These are phyloP conservation scores for Dactylellina sp. DNA, from an alignment of 2,329 filamentous ascomycete species.

Conservation along the genomic window DNA sequence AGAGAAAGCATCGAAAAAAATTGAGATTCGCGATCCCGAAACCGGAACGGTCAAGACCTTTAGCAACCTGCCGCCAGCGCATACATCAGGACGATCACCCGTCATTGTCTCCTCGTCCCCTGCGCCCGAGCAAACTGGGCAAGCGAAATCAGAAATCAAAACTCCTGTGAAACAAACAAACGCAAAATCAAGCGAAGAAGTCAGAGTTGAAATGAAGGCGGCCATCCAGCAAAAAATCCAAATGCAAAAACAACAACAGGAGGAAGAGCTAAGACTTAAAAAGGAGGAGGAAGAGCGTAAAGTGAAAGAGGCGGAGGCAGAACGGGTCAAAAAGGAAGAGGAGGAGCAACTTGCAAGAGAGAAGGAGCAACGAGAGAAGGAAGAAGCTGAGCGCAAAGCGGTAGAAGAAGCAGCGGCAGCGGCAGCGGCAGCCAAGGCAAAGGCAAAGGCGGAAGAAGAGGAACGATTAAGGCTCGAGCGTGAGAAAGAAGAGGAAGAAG, in stretches of 20 bases:
- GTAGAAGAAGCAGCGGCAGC: constrained; percentile 60
- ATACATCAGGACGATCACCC: constrained; percentile 71
- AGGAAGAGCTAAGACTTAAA: constrained; percentile 76
- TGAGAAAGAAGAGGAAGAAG: constrained; percentile 58
- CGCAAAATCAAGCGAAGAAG: constrained; percentile 81
- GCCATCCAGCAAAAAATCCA: constrained; percentile 78
- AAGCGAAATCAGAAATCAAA: constrained; percentile 76
- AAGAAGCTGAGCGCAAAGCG: constrained; percentile 54
- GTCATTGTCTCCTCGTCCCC: constrained; percentile 78
- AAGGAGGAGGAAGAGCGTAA: constrained; percentile 68
- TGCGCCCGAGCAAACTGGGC: constrained; percentile 73
- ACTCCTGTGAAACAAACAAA: constrained; percentile 84
- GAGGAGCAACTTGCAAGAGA: constrained; percentile 62
- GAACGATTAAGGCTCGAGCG: constrained; percentile 29
- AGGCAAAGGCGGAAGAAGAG: constrained; percentile 60
- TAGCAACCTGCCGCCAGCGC: constrained; percentile 65
- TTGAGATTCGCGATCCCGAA: constrained; percentile 58
- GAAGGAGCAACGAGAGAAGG: constrained; percentile 61
- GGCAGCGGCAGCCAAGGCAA: constrained; percentile 58
- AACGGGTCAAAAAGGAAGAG: constrained; percentile 61
- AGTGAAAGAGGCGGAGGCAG: constrained; percentile 59
- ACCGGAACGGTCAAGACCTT: constrained; percentile 56
- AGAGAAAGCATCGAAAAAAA: constrained; percentile 65
- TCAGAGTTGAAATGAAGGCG: constrained; percentile 80
- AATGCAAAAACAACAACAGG: constrained; percentile 79